Conservation (phyloP, 352 stramenopile species). For the Phytophthora brassicae region DNA sequence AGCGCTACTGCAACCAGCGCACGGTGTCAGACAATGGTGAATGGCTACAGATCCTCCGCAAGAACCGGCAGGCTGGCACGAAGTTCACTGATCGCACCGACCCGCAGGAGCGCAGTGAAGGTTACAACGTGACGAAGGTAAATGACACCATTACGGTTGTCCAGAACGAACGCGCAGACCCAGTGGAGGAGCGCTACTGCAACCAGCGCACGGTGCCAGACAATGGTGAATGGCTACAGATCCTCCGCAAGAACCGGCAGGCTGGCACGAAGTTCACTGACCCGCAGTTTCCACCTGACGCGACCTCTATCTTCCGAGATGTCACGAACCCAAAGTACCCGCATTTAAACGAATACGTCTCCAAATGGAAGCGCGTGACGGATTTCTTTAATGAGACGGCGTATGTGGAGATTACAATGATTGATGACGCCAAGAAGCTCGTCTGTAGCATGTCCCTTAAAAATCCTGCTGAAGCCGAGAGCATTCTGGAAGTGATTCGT, state of each 20-base stretch:
- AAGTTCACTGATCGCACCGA: constrained; percentile 78
- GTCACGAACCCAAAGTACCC: constrained; percentile 64
- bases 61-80: constrained; percentile 63
- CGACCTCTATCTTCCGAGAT: constrained; percentile 69
- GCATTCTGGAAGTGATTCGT: constrained; percentile 64
- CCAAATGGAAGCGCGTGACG: constrained; percentile 84
- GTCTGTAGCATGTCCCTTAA: constrained; percentile 87
- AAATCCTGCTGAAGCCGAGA: constrained; percentile 70
- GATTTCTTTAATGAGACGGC: constrained; percentile 86
- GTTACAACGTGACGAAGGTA: constrained; percentile 78
- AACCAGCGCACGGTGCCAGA: constrained; percentile 67
- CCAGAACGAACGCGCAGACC: constrained; percentile 57
- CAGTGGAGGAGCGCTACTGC: constrained; percentile 72
- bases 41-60: constrained; percentile 77
- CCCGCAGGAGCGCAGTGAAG: constrained; percentile 54
- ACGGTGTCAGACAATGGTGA: constrained; percentile 68
- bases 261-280: constrained; percentile 81
- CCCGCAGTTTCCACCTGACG: constrained; percentile 73
- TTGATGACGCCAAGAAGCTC: constrained; percentile 81
- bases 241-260: constrained; percentile 74
- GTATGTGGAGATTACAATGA: constrained; percentile 85
- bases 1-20: constrained; percentile 69
- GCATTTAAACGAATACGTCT: constrained; percentile 76
- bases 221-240: constrained; percentile 70
- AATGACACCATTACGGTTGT: constrained; percentile 72